A percentile compares a stretch with the other conserved stretches of the same genome.
phyloP scores from a whole-genome alignment of 768 basidiomycete species.

The Tulasnella sp. region DNA sequence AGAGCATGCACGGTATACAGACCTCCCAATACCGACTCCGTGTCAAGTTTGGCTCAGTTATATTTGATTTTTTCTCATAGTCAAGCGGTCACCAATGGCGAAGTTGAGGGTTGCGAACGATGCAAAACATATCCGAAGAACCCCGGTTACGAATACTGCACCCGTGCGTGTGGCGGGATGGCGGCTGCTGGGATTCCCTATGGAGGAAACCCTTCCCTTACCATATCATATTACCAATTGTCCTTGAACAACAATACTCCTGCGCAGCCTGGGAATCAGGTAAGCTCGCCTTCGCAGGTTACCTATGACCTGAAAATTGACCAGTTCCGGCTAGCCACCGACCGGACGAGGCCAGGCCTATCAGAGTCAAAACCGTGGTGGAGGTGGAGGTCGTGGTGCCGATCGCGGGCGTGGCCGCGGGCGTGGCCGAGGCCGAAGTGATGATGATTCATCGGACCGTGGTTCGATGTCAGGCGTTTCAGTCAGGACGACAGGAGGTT shows the following conservation, averaged over 20 bases:
- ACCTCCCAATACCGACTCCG: no score
- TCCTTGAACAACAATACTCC: not conserved
- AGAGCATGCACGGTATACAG: not conserved
- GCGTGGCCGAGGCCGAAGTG: not conserved
- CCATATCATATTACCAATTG: not conserved
- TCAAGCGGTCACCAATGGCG: constrained; percentile 8
- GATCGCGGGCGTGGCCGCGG: not conserved
- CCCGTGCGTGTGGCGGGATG: not conserved
- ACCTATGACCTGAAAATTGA: not conserved
- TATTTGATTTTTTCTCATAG: not conserved
- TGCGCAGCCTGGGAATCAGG: not conserved
- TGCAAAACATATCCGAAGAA: constrained; percentile 6
- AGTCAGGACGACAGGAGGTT: not conserved
- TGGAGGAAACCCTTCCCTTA: not conserved
- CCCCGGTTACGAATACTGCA: constrained; percentile 18
- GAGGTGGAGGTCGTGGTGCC: not conserved
- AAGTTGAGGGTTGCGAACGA: not conserved
- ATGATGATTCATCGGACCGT: not conserved
- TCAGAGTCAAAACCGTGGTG: not conserved
- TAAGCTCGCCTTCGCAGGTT: not conserved
- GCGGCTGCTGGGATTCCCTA: not conserved
- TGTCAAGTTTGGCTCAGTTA: no score
- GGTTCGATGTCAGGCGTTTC: not conserved
- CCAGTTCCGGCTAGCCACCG: not conserved
- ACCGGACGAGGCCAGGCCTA: not conserved